A percentile compares a stretch with the other conserved stretches of the same genome.
Conservation (phyloP, 2,329 filamentous ascomycete genomes). For the Botryotinia globosa region DNA sequence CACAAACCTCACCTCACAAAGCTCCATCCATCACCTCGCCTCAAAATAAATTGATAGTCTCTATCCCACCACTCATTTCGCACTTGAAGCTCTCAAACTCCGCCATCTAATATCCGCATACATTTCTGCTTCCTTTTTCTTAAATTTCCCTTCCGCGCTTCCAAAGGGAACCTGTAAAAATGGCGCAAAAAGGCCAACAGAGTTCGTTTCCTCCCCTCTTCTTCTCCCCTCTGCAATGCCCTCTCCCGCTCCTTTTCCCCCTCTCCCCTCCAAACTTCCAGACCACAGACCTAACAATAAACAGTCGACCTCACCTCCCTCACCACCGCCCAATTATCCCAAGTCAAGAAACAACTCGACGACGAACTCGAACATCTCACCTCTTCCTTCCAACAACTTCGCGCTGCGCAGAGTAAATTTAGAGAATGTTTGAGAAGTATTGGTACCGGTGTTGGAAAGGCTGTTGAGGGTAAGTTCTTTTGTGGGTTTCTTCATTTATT, state of each 20-base stretch:
- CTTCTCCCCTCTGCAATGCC: background rate
- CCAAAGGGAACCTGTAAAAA: background rate
- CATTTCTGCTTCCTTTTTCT: too few relatives aligned
- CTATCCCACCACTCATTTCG: background rate
- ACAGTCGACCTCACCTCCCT: conserved; percentile 70
- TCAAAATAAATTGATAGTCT: background rate
- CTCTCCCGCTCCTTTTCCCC: background rate
- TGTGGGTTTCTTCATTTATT: background rate
- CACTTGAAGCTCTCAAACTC: background rate
- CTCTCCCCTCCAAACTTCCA: background rate
- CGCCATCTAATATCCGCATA: background rate
- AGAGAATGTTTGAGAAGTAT: conserved; percentile 83
- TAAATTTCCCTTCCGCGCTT: too few relatives aligned
- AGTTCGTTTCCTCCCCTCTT: background rate
- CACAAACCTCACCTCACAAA: background rate
- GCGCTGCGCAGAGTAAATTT: conserved; percentile 88
- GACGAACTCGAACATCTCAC: conserved; percentile 95
- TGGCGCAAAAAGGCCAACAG: conserved; percentile 2
- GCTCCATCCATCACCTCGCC: background rate
- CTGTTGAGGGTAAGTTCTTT: conserved; percentile 38
- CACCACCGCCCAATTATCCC: conserved; percentile 77
- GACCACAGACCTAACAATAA: background rate
- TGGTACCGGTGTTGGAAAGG: conserved; percentile 50
- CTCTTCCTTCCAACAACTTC: conserved; percentile 82
- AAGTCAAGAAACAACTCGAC: conserved; percentile 94